Evolutionary conservation across 2,329 filamentous ascomycete genomes (phyloP), one percentile per base, ranked within the genome.

Genomic region (Penicillium concentricum): DNA sequence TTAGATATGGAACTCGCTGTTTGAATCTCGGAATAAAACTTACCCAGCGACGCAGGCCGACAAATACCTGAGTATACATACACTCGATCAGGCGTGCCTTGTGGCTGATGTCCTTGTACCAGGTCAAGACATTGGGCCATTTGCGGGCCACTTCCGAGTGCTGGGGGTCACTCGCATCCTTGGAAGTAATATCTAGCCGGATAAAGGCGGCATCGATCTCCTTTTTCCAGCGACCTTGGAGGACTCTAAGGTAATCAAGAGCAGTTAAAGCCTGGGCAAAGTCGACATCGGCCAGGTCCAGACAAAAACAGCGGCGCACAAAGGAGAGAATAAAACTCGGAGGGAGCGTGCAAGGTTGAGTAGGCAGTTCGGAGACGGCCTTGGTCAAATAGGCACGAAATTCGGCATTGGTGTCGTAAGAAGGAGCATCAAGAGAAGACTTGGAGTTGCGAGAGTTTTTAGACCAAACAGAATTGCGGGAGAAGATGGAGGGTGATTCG

Each of bases 211-310:
- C 76, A 7, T 76, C 74, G 41, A 86, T 77, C 64, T 88, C 86
- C 54, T 82, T 81, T 58, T 81, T 79, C 63, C 85, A 79, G 59
- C 85, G 78, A 44, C 74, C 80, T 67, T 88, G 85, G 9, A 88
- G 74, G 59, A 87, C 84, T 60, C 83, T 84, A 50, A 88, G 78
- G 67, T 88, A 88, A 71, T 88, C 86, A 51, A 88, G 75, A 8
- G 84, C 85, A 3, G 85, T 86, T 60, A 88, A 73, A 18, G 85
- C 83, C 67, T 88, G 85, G 20, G 84, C 82, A 61, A 88, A 88
- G 72, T 88, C 85, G 57, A 88, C 85, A 39, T 80, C 72, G 34
- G 79, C 76, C 10, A 88, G 69, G 43, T 83, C 77, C 2, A 78
- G 67, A 22, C 83, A 78, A 69, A 88, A 88, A 68, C 80, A 83